Evolutionary conservation across 164 flowering plant species (phyloP), one percentile per base, ranked within the genome.

Genomic region (Umbilicus rupestris): DNA sequence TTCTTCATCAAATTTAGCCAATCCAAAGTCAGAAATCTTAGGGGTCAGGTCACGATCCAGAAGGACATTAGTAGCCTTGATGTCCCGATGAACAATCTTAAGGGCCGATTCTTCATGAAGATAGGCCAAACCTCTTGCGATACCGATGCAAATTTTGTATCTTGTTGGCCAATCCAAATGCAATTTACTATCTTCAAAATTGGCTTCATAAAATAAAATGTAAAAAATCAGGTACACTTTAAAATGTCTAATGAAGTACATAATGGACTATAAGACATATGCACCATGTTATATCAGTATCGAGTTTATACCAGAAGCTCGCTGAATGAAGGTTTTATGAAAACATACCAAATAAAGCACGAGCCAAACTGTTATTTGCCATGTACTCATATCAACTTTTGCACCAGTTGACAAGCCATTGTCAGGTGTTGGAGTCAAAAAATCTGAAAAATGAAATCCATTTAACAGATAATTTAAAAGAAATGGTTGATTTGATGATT

Each of bases 51-150:
- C 65, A 20, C 26, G 37, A 41, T 63, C 65, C 7, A 63, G 28
- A 37, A 63, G 65, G 29, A 63, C 65, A 63, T 63, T 63, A 37
- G 65, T 63, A 37, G 65, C 65, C 44, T 63, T 63, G 65, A 63
- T 63, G 65, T 63, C 65, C 3, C 65, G 42, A 19, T 63, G 65
- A 37, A 63, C 65, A 37, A 63, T 63, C 42, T 63, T 63, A 37
- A 63, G 45, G 19, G 11, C 45, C 15, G 65, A 63, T 39, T 63
- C 65, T 63, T 63, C 65, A n/a, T 63, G 65, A 20, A 63, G 65
- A 39, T 16, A 63, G 3, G 65, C 26, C 29, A 63, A 41, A n/a
- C 65, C 65, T 63, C 65, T 30, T 35, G 65, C 65, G 17, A 63
- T 37, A 7, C 65, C 65, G 1, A 63, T 41, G 45, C 65, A 63